phyloP scores from a whole-genome alignment of 805 yeast genomes.

The Yarrowia sp. region DNA sequence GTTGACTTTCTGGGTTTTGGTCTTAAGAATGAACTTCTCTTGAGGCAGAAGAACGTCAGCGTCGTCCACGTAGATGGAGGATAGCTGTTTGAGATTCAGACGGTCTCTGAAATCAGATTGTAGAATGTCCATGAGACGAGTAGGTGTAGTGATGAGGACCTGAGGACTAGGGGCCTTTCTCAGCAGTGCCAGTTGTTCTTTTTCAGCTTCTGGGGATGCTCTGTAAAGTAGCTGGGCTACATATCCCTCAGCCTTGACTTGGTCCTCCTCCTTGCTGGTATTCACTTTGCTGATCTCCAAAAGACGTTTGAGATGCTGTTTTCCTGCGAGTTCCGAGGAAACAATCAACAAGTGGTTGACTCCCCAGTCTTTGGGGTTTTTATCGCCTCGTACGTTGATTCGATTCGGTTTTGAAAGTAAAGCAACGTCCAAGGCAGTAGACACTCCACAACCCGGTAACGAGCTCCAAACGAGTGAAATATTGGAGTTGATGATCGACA shows the following conservation, averaged over 20 bases:
- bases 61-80: slow-evolving; percentile 25
- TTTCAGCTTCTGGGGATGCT: slow-evolving; percentile 29
- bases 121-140: slow-evolving; percentile 32
- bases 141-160: slow-evolving; percentile 33
- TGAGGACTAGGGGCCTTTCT: slow-evolving; percentile 26
- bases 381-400: slow-evolving; percentile 1
- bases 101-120: slow-evolving; percentile 27
- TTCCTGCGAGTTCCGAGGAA: slow-evolving; percentile 24
- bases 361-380: background rate
- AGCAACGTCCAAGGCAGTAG: slow-evolving; percentile 24
- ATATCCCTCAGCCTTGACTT: background rate
- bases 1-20: slow-evolving; percentile 7
- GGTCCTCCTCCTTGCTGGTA: background rate
- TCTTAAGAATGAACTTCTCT: slow-evolving; percentile 28
- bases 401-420: slow-evolving; percentile 2
- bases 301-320: slow-evolving; percentile 8
- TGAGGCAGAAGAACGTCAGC: slow-evolving; percentile 30
- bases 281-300: slow-evolving; percentile 11
- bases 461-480: slow-evolving; percentile 31
- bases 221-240: slow-evolving; percentile 13
- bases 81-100: slow-evolving; percentile 26
- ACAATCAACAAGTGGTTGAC: slow-evolving; percentile 33
- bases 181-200: slow-evolving; percentile 20
- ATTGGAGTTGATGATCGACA: slow-evolving; percentile 25
- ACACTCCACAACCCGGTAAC: slow-evolving; percentile 25